Base-by-base conservation (phyloP, 805 yeast genomes). In the Ogataea pilisensis region DNA sequence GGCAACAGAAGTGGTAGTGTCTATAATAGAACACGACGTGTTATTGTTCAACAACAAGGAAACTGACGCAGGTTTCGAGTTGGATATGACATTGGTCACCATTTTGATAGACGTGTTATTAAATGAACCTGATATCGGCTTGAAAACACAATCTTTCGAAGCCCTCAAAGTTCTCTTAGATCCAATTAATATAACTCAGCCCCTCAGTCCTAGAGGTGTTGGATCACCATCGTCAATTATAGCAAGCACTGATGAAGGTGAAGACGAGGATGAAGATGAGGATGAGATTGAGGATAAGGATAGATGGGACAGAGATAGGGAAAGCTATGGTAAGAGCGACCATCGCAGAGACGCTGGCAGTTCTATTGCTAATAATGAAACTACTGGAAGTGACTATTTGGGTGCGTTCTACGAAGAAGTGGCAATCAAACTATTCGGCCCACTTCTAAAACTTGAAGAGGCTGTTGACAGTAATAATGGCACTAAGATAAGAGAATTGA, bases 11-110 rank as follows among this genome's bases (percentile, higher is more conserved):
- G 64, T 87, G 8, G 74, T 90, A 13, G 84, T 85, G 8, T 69
- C 88, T 1, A 80, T 89, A 4, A 82, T 90, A 20, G 96, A 90
- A 44, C 91, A 85, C 51, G 96, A 89, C 54, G 81, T 85, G 8
- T 61, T 79, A 13, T 60, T 85, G 31, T 78, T 86, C 28, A 71
- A 65, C 50, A 54, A 49, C 17, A 31, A 44, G 6, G 58, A 53
- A 8, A 36, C 31, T 11, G 54, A 31, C 26, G 38, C 31, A 12
- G 41, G 39, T 12, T 33, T 34, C 5, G 49, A 46, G 31, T 32
- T 72, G 41, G 87, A 83, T 48, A 42, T 35, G 45, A 53, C 45
- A n/a, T 39, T 44, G 48, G 75, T 80, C 74, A 72, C 82, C 0
- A 49, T 46, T n/a, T 58, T 85, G 37, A 63, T 82, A 19, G 72